Evolutionary conservation across 2,329 filamentous ascomycete species (phyloP).

Genomic region (Ophiosphaerella narmari): DNA sequence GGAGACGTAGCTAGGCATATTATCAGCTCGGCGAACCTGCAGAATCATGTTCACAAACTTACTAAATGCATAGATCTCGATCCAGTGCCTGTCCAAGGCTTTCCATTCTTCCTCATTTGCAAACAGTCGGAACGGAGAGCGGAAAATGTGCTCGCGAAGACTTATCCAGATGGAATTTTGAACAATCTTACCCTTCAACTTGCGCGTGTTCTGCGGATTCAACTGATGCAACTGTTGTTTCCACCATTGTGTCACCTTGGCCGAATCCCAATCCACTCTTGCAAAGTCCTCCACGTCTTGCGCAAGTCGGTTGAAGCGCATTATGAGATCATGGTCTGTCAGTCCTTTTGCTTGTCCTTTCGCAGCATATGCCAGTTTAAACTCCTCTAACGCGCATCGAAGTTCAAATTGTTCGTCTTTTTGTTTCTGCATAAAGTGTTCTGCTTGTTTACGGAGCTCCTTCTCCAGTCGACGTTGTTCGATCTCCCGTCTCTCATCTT

Average conservation of each 20-base stretch:
- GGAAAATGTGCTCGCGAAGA: constrained; percentile 9
- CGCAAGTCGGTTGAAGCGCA: background rate
- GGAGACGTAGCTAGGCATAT: background rate
- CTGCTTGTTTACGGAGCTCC: background rate
- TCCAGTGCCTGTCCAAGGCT: constrained; percentile 7
- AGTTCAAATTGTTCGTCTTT: background rate
- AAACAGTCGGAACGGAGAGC: constrained; percentile 11
- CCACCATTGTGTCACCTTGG: constrained; percentile 6
- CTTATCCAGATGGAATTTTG: constrained; percentile 11
- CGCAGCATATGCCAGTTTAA: constrained; percentile 5
- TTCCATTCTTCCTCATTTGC: constrained; percentile 8
- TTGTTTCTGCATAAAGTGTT: background rate
- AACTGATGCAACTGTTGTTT: background rate
- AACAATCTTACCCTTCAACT: constrained; percentile 11
- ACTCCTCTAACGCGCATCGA: background rate
- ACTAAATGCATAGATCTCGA: constrained; percentile 2
- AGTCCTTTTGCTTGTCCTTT: constrained; percentile 17
- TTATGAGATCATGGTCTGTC: constrained; percentile 5
- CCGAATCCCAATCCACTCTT: constrained; percentile 8
- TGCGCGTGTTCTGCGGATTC: background rate
- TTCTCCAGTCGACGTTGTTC: background rate
- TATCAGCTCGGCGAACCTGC: background rate
- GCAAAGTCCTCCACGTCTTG: background rate
- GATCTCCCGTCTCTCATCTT: background rate
- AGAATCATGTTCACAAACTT: background rate